Evolutionary conservation across 176 grass and related monocot genomes (phyloP).

Genomic region (Eragrostis nindensis): DNA sequence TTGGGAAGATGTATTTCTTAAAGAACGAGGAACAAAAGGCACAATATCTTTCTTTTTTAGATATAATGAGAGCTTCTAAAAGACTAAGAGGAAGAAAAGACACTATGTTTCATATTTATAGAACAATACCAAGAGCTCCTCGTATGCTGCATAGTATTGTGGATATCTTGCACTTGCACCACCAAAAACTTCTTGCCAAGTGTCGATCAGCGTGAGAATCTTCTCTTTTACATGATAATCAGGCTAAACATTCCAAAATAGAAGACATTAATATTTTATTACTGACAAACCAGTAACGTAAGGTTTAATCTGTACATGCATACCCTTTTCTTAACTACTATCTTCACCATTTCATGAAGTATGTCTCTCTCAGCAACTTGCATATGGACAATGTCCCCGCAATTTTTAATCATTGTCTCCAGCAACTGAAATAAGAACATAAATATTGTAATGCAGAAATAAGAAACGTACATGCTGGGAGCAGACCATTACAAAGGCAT

Average conservation of each 20-base stretch:
- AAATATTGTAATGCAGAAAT: constrained; percentile 32
- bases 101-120: neutral
- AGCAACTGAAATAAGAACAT: constrained; percentile 65
- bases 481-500: neutral
- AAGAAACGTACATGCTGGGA: constrained; percentile 7
- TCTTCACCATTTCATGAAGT: constrained; percentile 89
- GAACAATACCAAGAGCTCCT: constrained; percentile 82
- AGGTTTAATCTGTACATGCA: constrained; percentile 29
- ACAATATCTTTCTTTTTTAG: neutral
- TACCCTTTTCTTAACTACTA: constrained; percentile 99
- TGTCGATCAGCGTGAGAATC: constrained; percentile 80
- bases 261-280: neutral
- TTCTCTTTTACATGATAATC: constrained; percentile 91
- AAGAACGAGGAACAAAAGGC: neutral
- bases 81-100: constrained; percentile 3
- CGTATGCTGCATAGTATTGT: constrained; percentile 79
- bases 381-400: constrained; percentile 86
- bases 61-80: constrained; percentile 10
- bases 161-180: constrained; percentile 75
- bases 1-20: constrained; percentile 23
- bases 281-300: constrained; percentile 19
- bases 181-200: constrained; percentile 97
- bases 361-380: constrained; percentile 81
- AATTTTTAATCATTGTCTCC: constrained; percentile 92
- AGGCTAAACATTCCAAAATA: constrained; percentile 44